Conservation (phyloP, 2,329 filamentous ascomycete genomes). For the Beauveria sp. region DNA sequence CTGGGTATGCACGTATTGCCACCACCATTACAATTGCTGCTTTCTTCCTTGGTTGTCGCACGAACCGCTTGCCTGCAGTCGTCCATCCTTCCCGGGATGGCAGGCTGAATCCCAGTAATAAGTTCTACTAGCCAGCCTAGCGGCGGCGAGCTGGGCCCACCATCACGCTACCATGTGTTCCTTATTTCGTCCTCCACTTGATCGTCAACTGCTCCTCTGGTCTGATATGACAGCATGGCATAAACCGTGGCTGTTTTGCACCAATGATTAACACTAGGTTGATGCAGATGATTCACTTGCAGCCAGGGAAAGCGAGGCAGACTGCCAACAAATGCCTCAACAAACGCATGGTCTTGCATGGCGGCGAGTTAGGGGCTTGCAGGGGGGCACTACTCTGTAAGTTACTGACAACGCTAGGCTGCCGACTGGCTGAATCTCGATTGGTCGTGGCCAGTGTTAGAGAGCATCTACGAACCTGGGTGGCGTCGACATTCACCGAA, state of each 20-base stretch:
- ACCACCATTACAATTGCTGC: background rate
- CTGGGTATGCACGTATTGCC: background rate
- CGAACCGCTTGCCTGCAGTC: background rate
- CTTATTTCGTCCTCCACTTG: conserved; percentile 2
- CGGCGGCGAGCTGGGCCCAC: background rate
- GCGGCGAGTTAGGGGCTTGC: background rate
- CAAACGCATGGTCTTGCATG: background rate
- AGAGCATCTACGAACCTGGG: background rate
- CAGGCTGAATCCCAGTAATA: too few species aligned
- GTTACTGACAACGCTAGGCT: background rate
- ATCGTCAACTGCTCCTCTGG: background rate
- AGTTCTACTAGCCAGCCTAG: background rate
- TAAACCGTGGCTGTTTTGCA: background rate
- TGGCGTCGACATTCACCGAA: conserved; percentile 5
- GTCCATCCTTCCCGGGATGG: background rate
- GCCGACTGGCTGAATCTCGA: conserved; percentile 7
- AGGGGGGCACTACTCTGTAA: background rate
- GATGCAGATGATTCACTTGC: background rate
- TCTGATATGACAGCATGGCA: background rate
- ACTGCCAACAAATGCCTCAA: conserved; percentile 6
- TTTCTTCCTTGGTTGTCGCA: background rate
- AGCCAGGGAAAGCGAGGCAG: background rate
- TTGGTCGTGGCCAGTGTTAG: background rate
- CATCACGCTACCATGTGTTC: background rate
- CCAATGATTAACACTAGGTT: background rate